A percentile compares a stretch with the other conserved stretches of the same genome.
Conservation (phyloP, 2,329 filamentous ascomycete species). For the Paramyrothecium roridum region DNA sequence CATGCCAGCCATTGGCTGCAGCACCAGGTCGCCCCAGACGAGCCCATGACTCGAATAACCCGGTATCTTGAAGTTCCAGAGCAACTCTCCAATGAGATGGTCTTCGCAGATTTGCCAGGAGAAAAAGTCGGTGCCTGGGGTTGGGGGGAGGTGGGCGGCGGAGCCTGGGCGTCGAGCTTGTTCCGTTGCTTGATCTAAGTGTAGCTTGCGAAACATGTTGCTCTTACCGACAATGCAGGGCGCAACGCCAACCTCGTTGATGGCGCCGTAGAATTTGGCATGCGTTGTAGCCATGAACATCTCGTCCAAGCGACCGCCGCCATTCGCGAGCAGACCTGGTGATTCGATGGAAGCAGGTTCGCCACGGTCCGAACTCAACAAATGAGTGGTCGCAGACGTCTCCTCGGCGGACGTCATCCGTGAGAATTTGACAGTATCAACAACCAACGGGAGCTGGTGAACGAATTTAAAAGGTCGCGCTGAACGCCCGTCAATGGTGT, state of each 20-base stretch:
- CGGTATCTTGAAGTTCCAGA: slow-evolving; percentile 71
- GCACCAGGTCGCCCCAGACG: slow-evolving; percentile 78
- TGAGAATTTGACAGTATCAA: slow-evolving; percentile 58
- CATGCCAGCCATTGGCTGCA: slow-evolving; percentile 87
- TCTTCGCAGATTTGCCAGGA: slow-evolving; percentile 97
- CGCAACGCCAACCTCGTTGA: slow-evolving; percentile 87
- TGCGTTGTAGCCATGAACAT: slow-evolving; percentile 92
- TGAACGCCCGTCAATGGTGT: slow-evolving; percentile 41
- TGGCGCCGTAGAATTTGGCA: slow-evolving; percentile 96
- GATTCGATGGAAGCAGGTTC: slow-evolving; percentile 11
- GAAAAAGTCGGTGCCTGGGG: slow-evolving; percentile 83
- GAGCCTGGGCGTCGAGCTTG: slow-evolving; percentile 41
- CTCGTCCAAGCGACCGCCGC: slow-evolving; percentile 86
- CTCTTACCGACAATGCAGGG: slow-evolving; percentile 96
- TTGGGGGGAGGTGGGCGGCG: slow-evolving; percentile 33
- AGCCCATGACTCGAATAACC: slow-evolving; percentile 77
- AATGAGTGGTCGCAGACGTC: slow-evolving; percentile 13
- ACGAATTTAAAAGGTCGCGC: slow-evolving; percentile 80
- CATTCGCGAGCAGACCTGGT: slow-evolving; percentile 33
- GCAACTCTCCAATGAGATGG: slow-evolving; percentile 86
- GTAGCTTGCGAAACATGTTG: slow-evolving; percentile 95
- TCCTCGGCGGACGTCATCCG: slow-evolving; percentile 18
- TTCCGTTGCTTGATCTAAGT: slow-evolving; percentile 70
- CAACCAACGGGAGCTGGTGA: slow-evolving; percentile 84
- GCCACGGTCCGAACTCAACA: slow-evolving; percentile 19